A percentile compares a stretch with the other conserved stretches of the same genome.
phyloP scores from a whole-genome alignment of 2,329 filamentous ascomycete genomes.

The Alternaria metachromatica region DNA sequence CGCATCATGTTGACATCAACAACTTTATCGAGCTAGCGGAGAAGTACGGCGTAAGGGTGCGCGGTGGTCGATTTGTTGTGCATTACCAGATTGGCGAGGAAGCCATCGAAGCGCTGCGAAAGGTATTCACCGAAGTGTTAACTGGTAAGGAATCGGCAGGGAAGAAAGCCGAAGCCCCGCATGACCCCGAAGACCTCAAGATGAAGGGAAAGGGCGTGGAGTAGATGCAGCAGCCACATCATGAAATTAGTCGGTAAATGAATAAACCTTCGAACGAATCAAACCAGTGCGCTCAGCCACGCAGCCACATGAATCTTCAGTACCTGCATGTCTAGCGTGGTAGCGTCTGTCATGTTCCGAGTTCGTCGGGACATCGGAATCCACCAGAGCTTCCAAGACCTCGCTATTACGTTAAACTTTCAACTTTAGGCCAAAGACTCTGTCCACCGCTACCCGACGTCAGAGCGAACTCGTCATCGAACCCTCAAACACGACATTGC shows the following conservation, averaged over 20 bases:
- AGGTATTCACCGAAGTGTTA: slow-evolving; percentile 33
- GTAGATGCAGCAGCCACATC: slow-evolving; percentile 17
- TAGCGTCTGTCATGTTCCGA: slow-evolving; percentile 1
- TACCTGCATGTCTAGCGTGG: slow-evolving; percentile 13
- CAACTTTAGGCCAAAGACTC: background rate
- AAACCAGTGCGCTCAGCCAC: slow-evolving; percentile 1
- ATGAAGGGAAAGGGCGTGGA: slow-evolving; percentile 40
- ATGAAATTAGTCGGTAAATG: background rate
- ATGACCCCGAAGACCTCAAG: slow-evolving; percentile 35
- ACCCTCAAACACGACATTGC: slow-evolving; percentile 11
- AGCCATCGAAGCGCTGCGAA: slow-evolving; percentile 58
- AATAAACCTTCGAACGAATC: slow-evolving; percentile 1
- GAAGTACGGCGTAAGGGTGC: slow-evolving; percentile 63
- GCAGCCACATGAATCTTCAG: slow-evolving; percentile 5
- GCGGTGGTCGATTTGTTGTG: slow-evolving; percentile 67
- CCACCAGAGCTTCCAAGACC: slow-evolving; percentile 19
- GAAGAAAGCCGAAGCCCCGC: slow-evolving; percentile 28
- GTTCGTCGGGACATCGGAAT: slow-evolving; percentile 17
- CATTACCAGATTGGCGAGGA: slow-evolving; percentile 77
- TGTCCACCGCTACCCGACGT: slow-evolving; percentile 6
- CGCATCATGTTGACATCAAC: slow-evolving; percentile 60
- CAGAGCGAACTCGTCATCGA: slow-evolving; percentile 24
- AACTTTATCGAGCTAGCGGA: slow-evolving; percentile 63
- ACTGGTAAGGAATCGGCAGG: slow-evolving; percentile 26
- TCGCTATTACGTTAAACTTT: slow-evolving; percentile 27